Evolutionary conservation across 225 moss, liverwort and hornwort species (phyloP), one percentile per base, ranked within the genome.

Genomic region (Pseudisothecium myosuroides): DNA sequence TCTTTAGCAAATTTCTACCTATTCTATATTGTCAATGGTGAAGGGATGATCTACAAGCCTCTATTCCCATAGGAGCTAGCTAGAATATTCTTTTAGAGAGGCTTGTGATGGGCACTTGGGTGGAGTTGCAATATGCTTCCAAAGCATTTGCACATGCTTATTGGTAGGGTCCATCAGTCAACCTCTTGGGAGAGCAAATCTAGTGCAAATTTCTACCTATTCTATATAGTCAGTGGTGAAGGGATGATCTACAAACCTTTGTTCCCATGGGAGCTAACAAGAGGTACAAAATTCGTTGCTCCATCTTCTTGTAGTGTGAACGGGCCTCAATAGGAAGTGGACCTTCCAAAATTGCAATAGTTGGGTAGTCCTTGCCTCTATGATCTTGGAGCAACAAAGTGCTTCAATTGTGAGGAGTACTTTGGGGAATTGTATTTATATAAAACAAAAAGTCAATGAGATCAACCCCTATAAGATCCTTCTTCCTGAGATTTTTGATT

Each of bases 221-320:
- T 71, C 71, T 8, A 43, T 71, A 41, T 9, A 26, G 5, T 5
- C 0, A 73, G 0, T 73, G 31, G 18, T 74, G 19, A 74, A 31
- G 11, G 19, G 4, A 74, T 3, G 11, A 47, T 47, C 3, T 47
- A 6, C 3, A 1, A 29, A 10, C 17, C 11, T 29, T 0, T 9
- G 0, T 17, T 31, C 2, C 7, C 0, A 31, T 6, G 2, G 13
- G 1, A 50, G 29, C 13, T 5, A 34, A 3, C 0, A 4, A 0
- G 12, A 49, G 12, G 31, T 49, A 32, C 2, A 7, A 75, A 75
- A 47, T 74, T 6, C 6, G 7, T 18, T 47, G 7, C 11, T 47
- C 17, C 11, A 74, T 18, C 17, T 71, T 24, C 15, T 74, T 45
- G 11, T 17, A 47, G 2, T 47, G 6, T 31, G 7, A 49, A 49